Conservation (phyloP, 257 asterid genomes). For the Mentha longifolia region DNA sequence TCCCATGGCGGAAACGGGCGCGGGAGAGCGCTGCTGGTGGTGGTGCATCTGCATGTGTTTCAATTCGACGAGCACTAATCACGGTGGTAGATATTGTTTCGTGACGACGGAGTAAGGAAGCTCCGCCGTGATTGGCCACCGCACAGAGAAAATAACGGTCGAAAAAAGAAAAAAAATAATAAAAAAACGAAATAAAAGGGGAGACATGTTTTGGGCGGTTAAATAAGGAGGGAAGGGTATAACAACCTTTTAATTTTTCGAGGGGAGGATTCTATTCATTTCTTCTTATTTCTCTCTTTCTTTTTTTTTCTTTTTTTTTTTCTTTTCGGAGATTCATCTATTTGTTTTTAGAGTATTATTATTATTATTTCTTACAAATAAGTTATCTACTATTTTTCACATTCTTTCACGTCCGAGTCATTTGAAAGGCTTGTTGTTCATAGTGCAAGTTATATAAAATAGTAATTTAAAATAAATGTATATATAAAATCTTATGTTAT, state of each 20-base stretch:
- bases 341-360: too few species aligned
- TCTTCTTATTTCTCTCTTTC: not conserved
- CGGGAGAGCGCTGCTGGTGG: constrained; percentile 36
- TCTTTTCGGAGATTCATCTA: too few species aligned
- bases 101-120: constrained; percentile 36
- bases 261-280: not conserved
- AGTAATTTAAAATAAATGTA: too few species aligned
- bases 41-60: constrained; percentile 53
- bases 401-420: too few species aligned
- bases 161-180: not conserved
- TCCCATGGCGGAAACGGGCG: constrained; percentile 34
- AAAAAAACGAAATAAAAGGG: not conserved
- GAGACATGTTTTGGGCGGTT: constrained; percentile 4
- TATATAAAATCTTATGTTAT: too few species aligned
- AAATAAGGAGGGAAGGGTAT: constrained; percentile 17
- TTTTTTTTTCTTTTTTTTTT: too few species aligned
- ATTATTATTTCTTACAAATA: too few species aligned
- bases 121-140: constrained; percentile 43
- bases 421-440: too few species aligned
- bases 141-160: constrained; percentile 12
- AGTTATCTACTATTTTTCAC: too few species aligned
- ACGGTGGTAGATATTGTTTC: constrained; percentile 7
- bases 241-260: too few species aligned
- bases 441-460: too few species aligned
- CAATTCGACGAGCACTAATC: constrained; percentile 49